Percentiles rank a stretch among this genome's conserved stretches.
These are phyloP conservation scores for Solanum chmielewskii DNA, from an alignment of 257 asterid genomes.

Conservation along the genomic window DNA sequence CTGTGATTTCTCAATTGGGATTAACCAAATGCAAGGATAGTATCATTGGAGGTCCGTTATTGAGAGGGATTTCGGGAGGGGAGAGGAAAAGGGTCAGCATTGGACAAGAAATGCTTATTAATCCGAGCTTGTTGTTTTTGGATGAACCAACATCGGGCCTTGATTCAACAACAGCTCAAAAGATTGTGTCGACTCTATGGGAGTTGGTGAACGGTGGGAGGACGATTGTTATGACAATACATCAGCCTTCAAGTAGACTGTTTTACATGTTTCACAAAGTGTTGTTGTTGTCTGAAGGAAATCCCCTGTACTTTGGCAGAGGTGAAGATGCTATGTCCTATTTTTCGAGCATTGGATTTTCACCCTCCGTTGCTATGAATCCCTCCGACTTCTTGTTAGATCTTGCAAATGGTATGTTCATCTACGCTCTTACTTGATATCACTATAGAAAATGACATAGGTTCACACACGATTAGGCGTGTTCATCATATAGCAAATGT, in stretches of 20 bases:
- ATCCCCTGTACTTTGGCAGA: constrained; percentile 54
- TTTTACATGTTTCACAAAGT: constrained; percentile 75
- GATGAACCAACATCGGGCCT: constrained; percentile 89
- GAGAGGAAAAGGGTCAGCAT: constrained; percentile 78
- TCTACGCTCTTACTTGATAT: too few relatives aligned
- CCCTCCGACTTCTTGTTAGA: constrained; percentile 80
- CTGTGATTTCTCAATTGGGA: constrained; percentile 50
- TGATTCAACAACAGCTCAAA: constrained; percentile 74
- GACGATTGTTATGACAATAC: constrained; percentile 67
- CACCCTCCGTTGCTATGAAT: constrained; percentile 60
- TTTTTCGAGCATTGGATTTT: constrained; percentile 40
- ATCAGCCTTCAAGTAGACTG: constrained; percentile 77
- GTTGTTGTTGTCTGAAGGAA: constrained; percentile 55
- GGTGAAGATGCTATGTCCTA: constrained; percentile 41
- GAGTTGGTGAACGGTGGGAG: constrained; percentile 57
- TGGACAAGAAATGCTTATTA: constrained; percentile 79
- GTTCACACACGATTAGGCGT: neutral
- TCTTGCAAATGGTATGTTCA: constrained; percentile 58
- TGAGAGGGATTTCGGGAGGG: constrained; percentile 74
- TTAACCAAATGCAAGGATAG: constrained; percentile 37
- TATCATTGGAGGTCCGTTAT: constrained; percentile 29
- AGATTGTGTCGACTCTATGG: constrained; percentile 50
- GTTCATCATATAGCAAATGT: neutral
- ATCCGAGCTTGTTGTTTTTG: constrained; percentile 58
- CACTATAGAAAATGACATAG: neutral